A percentile compares a stretch with the other conserved stretches of the same genome.
Evolutionary conservation across 2,329 filamentous ascomycete genomes (phyloP).

Genomic region (Rhinocladiella mackenziei): DNA sequence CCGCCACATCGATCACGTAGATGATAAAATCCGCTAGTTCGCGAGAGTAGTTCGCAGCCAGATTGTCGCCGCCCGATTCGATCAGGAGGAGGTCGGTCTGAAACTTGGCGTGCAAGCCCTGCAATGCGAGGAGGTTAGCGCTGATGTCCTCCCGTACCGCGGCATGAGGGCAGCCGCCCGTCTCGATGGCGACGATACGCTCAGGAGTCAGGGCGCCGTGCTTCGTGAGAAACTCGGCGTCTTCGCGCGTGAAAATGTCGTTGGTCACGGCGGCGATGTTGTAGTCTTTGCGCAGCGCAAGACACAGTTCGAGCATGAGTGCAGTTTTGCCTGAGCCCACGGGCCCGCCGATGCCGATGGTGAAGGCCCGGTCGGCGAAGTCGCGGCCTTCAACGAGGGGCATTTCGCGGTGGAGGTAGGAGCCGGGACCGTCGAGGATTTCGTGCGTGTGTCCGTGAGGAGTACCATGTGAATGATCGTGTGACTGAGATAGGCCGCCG

Average conservation of each 20-base stretch:
- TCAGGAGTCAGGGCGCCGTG: conserved; percentile 75
- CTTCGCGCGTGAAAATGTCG: conserved; percentile 57
- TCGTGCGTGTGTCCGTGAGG: conserved; percentile 91
- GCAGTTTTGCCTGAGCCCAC: conserved; percentile 97
- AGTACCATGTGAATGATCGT: conserved; percentile 43
- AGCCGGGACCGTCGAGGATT: conserved; percentile 89
- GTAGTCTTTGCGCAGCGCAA: conserved; percentile 72
- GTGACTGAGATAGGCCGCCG: conserved; percentile 33
- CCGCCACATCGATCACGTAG: conserved; percentile 96
- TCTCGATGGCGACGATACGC: conserved; percentile 94
- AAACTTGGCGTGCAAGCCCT: conserved; percentile 80
- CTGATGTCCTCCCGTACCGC: conserved; percentile 96
- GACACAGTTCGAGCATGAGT: conserved; percentile 90
- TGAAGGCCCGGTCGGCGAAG: conserved; percentile 88
- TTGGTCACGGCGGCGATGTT: conserved; percentile 85
- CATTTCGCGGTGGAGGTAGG: conserved; percentile 85
- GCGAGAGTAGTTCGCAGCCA: conserved; percentile 92
- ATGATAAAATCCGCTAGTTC: conserved; percentile 97
- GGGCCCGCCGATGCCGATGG: conserved; percentile 94
- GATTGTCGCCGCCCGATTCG: conserved; percentile 91
- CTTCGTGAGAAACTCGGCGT: conserved; percentile 92
- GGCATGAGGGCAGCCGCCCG: conserved; percentile 92
- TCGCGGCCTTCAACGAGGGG: conserved; percentile 83
- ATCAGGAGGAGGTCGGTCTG: conserved; percentile 81
- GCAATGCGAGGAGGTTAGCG: conserved; percentile 85